A percentile compares a stretch with the other conserved stretches of the same genome.
Conservation (phyloP, 768 basidiomycete species). For the Myochromella boudieri region DNA sequence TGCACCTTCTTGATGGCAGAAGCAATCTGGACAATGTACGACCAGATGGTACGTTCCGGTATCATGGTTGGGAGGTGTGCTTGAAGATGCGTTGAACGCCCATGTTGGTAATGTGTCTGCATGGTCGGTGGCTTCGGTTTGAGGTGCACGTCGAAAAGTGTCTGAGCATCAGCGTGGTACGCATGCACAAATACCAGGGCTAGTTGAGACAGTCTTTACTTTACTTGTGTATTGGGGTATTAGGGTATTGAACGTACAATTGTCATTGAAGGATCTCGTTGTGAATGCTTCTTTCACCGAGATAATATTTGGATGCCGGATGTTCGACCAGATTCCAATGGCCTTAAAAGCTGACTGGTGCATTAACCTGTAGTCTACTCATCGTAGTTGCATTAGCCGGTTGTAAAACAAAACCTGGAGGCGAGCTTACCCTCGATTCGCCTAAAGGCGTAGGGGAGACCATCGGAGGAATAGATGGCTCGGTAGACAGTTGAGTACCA, state of each 20-base stretch:
- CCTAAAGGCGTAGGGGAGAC: conserved; percentile 72
- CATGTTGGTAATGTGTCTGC: conserved; percentile 20
- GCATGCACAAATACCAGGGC: conserved; percentile 92
- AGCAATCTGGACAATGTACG: conserved; percentile 87
- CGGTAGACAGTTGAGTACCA: conserved; percentile 86
- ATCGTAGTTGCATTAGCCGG: no score
- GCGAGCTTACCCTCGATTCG: conserved; percentile 78
- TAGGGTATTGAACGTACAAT: conserved; percentile 57
- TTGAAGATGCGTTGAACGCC: conserved; percentile 23
- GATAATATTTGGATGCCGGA: conserved; percentile 86
- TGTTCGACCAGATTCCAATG: conserved; percentile 83
- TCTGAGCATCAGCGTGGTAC: conserved; percentile 82
- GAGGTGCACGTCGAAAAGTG: conserved; percentile 78
- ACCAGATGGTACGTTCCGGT: conserved; percentile 86
- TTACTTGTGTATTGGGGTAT: background rate
- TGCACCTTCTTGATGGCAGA: conserved; percentile 87
- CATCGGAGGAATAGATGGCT: conserved; percentile 76
- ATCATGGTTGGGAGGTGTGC: conserved; percentile 36
- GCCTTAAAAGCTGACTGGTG: conserved; percentile 79
- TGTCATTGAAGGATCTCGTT: conserved; percentile 87
- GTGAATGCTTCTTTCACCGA: conserved; percentile 91
- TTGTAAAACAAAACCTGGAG: conserved; percentile 8
- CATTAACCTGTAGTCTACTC: conserved; percentile 76
- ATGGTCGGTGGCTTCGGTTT: conserved; percentile 46
- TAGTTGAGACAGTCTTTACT: conserved; percentile 26